Conservation (phyloP, 208 protist genomes). For the Leishmania turanica region DNA sequence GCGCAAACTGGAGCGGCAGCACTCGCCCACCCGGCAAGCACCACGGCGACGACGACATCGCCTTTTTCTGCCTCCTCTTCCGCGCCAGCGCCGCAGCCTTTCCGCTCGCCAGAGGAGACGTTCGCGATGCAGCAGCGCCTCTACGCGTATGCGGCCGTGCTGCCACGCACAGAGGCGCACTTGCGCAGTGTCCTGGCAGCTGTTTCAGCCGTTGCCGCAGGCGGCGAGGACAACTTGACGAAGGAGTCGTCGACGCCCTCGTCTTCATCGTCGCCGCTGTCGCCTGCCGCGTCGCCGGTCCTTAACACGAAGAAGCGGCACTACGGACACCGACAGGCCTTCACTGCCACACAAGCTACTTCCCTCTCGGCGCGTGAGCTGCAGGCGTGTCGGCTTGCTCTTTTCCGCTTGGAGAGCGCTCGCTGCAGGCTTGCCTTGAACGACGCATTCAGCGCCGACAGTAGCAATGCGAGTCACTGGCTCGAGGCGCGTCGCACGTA, state of each 20-base stretch:
- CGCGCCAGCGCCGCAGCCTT: not conserved
- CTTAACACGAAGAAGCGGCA: not conserved
- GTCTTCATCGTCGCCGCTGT: not conserved
- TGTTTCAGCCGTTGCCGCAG: not conserved
- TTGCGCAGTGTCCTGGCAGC: slow-evolving; percentile 19
- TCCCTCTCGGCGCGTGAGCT: slow-evolving; percentile 12
- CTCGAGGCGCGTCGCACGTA: slow-evolving; percentile 48
- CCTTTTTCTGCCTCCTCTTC: not conserved
- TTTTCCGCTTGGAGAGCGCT: slow-evolving; percentile 53
- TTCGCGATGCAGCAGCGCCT: slow-evolving; percentile 27
- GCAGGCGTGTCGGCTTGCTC: slow-evolving; percentile 32
- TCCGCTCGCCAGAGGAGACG: slow-evolving; percentile 4
- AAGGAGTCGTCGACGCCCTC: not conserved
- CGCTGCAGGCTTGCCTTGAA: slow-evolving; percentile 47
- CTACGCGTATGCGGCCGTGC: slow-evolving; percentile 33
- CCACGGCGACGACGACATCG: not conserved
- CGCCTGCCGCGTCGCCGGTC: not conserved
- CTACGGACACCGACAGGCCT: not conserved
- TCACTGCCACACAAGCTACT: not conserved
- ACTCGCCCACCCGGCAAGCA: not conserved
- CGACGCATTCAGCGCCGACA: slow-evolving; percentile 46
- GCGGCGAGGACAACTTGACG: not conserved
- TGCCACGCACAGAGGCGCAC: slow-evolving; percentile 52
- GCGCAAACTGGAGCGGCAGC: not conserved
- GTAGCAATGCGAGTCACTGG: slow-evolving; percentile 62